Evolutionary conservation across 108 stramenopile genomes (phyloP).

Genomic region (Nitzschia palea): DNA sequence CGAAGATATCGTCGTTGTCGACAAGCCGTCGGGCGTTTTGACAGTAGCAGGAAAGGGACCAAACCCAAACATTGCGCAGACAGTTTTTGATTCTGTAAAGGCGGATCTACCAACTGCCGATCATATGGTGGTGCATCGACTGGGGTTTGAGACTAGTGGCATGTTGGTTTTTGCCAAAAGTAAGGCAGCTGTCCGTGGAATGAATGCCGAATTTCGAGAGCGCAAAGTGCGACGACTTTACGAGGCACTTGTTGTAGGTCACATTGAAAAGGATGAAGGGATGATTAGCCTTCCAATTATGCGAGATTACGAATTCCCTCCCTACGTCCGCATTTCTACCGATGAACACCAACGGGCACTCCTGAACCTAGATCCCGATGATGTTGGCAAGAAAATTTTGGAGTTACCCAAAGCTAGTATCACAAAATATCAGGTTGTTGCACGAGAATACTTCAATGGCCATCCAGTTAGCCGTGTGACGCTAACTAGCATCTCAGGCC

Average conservation of each 20-base stretch:
- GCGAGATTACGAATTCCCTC: conserved; percentile 81
- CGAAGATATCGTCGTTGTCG: conserved; percentile 77
- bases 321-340: conserved; percentile 80
- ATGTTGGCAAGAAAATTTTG: conserved; percentile 69
- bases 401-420: conserved; percentile 76
- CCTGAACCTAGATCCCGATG: conserved; percentile 53
- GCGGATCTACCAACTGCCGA: conserved; percentile 62
- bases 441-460: conserved; percentile 63
- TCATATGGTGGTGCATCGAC: conserved; percentile 85
- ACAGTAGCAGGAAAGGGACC: conserved; percentile 62
- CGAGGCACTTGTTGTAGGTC: conserved; percentile 80
- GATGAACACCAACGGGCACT: conserved; percentile 72
- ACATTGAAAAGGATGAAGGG: conserved; percentile 66
- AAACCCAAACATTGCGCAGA: conserved; percentile 61
- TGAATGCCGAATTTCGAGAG: conserved; percentile 70
- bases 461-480: conserved; percentile 72
- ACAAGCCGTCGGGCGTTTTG: conserved; percentile 85
- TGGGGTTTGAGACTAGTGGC: conserved; percentile 87
- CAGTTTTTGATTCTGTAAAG: conserved; percentile 59
- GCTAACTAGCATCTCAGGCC: conserved; percentile 75
- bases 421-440: conserved; percentile 68
- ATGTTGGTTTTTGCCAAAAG: conserved; percentile 76
- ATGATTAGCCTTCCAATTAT: conserved; percentile 72
- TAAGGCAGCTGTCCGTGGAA: conserved; percentile 56
- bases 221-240: conserved; percentile 75